Conservation (phyloP, 2,329 filamentous ascomycete genomes). For the Neurospora sp. region DNA sequence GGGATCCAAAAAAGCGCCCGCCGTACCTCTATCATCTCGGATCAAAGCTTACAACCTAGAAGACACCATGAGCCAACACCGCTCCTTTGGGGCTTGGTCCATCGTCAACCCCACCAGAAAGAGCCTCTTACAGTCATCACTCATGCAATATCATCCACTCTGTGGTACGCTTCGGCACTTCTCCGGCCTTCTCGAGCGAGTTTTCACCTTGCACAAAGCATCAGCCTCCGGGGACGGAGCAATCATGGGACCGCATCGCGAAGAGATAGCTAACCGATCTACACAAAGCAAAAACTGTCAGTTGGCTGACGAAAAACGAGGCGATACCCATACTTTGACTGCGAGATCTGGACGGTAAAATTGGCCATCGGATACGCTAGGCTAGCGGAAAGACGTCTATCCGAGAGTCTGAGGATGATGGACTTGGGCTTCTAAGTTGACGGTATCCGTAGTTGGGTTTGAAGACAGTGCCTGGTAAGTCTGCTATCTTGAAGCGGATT, state of each 20-base stretch:
- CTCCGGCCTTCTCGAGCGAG: background rate
- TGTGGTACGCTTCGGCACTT: background rate
- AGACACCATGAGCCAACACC: background rate
- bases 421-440: background rate
- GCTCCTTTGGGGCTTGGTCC: background rate
- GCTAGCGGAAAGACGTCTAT: background rate
- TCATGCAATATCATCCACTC: background rate
- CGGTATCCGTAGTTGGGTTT: background rate
- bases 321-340: background rate
- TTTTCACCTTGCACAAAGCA: background rate
- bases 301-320: background rate
- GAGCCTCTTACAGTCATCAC: background rate
- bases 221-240: background rate
- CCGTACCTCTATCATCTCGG: background rate
- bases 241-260: background rate
- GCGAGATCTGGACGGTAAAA: background rate
- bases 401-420: background rate
- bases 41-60: background rate
- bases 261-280: background rate
- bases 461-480: background rate
- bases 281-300: background rate
- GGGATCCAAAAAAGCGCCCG: background rate
- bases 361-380: background rate
- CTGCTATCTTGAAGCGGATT: background rate
- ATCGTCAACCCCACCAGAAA: background rate